Evolutionary conservation across 148 eudicot species (phyloP).

Genomic region (Persicaria maculosa): DNA sequence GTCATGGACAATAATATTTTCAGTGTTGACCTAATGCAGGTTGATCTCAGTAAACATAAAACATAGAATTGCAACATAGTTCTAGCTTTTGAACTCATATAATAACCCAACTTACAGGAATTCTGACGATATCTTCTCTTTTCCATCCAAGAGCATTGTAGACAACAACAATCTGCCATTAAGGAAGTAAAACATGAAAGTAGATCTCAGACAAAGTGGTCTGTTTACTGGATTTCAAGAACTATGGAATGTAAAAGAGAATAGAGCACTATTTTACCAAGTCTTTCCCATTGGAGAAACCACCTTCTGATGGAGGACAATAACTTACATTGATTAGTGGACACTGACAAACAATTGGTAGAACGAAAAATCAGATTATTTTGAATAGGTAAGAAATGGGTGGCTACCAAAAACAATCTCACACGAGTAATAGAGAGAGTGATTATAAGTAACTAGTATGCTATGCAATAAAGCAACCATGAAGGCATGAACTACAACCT

Average conservation of each 20-base stretch:
- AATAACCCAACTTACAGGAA: constrained; percentile 60
- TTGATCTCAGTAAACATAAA: constrained; percentile 4
- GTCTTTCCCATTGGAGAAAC: constrained; percentile 57
- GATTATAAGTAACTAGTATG: neutral
- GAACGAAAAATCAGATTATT: constrained; percentile 14
- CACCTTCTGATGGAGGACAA: constrained; percentile 83
- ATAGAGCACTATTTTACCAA: constrained; percentile 39
- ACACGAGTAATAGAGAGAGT: too few relatives aligned
- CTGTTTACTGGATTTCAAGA: neutral
- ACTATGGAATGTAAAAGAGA: neutral
- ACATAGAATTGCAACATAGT: neutral
- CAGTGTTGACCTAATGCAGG: constrained; percentile 44
- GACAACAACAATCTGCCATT: constrained; percentile 57
- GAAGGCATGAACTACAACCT: neutral
- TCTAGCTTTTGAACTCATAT: neutral
- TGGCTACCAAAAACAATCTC: too few relatives aligned
- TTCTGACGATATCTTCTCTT: constrained; percentile 60
- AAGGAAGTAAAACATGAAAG: constrained; percentile 6
- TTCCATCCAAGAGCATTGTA: constrained; percentile 93
- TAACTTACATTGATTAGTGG: constrained; percentile 85
- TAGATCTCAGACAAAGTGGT: neutral
- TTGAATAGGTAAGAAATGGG: neutral
- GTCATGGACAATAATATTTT: constrained; percentile 46
- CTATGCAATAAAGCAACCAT: neutral
- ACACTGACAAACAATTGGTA: constrained; percentile 48